phyloP scores from a whole-genome alignment of 768 basidiomycete genomes.

The Lactarius akahatsu region DNA sequence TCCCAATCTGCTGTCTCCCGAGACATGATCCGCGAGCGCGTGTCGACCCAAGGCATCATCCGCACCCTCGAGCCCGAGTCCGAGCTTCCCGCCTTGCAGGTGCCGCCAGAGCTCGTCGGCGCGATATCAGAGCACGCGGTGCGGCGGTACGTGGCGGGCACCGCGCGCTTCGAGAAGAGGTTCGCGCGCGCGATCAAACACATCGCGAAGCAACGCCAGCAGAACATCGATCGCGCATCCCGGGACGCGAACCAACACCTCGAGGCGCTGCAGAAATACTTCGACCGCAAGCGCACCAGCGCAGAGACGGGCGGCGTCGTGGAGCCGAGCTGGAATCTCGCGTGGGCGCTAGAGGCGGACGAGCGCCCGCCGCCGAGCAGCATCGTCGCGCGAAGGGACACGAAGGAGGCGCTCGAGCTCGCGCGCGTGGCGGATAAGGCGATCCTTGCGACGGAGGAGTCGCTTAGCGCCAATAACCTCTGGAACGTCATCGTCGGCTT shows the following conservation, averaged over 20 bases:
- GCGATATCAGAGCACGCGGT: slow-evolving; percentile 70
- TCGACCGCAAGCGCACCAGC: slow-evolving; percentile 36
- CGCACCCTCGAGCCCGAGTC: slow-evolving; percentile 72
- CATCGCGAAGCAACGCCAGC: slow-evolving; percentile 66
- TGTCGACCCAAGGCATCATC: slow-evolving; percentile 79
- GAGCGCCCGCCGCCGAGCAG: slow-evolving; percentile 91
- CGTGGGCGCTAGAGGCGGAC: slow-evolving; percentile 77
- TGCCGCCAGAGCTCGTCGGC: slow-evolving; percentile 69
- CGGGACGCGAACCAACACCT: slow-evolving; percentile 60
- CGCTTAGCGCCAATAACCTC: slow-evolving; percentile 65
- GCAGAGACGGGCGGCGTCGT: slow-evolving; percentile 23
- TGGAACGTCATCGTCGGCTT: slow-evolving; percentile 69
- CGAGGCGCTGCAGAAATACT: slow-evolving; percentile 44
- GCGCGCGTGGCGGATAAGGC: slow-evolving; percentile 73
- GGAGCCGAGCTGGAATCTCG: slow-evolving; percentile 65
- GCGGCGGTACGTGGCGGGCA: slow-evolving; percentile 72
- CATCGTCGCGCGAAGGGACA: slow-evolving; percentile 87
- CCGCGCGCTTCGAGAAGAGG: slow-evolving; percentile 61
- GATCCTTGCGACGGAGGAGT: slow-evolving; percentile 53
- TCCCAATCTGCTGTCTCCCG: slow-evolving; percentile 40
- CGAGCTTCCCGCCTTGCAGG: slow-evolving; percentile 62
- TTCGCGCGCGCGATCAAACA: slow-evolving; percentile 54
- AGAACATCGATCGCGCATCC: slow-evolving; percentile 61
- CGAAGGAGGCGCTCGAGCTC: slow-evolving; percentile 69
- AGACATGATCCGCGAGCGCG: slow-evolving; percentile 89